Base-by-base conservation (phyloP, 441 rosid species). In the Capsella rubella region DNA sequence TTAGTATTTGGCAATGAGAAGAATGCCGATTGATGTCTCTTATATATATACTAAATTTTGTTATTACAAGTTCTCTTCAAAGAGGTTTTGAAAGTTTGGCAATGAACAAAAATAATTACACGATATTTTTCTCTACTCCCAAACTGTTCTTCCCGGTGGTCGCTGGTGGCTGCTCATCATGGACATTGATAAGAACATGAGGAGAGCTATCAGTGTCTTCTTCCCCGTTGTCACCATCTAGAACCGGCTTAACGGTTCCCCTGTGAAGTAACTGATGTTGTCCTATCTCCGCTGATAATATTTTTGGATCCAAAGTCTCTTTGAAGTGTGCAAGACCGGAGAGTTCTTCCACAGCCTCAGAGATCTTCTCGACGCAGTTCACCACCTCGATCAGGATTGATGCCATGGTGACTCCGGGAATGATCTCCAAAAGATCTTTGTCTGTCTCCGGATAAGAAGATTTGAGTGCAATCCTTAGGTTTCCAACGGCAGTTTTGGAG, bases 381-480 rank as follows among this genome's bases (percentile, higher is more conserved):
- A 83, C 94, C 0, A 84, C 83, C 69, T 88, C 85, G 1, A 81
- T 70, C 64, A 93, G 74, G 29, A 84, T 80, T 8, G 89, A 87
- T 60, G 87, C 94, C 28, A 88, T 80, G 10, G 93, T 85, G 14
- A 91, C 88, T 39, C 79, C 85, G 0, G 93, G 89, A 10, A 87
- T 81, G 14, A 91, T 79, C 46, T 78, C 79, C 32, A 84, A 69
- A 31, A 91, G 57, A 60, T 86, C 87, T 53, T 60, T 70, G 9
- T 62, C 45, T 13, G 82, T 64, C 59, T 77, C 84, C 5, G 78
- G 10, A 9, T 83, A 71, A 60, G 56, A 71, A 10, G 71, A 64
- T 79, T 80, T 80, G 27, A 91, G 80, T 9, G 80, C 85, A 34
- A 70, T 14, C 75, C 78, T 81, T 34, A 93, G 81, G 69, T 82